Conservation (phyloP, 805 yeast genomes). For the Lipomyces yamanashiensis region DNA sequence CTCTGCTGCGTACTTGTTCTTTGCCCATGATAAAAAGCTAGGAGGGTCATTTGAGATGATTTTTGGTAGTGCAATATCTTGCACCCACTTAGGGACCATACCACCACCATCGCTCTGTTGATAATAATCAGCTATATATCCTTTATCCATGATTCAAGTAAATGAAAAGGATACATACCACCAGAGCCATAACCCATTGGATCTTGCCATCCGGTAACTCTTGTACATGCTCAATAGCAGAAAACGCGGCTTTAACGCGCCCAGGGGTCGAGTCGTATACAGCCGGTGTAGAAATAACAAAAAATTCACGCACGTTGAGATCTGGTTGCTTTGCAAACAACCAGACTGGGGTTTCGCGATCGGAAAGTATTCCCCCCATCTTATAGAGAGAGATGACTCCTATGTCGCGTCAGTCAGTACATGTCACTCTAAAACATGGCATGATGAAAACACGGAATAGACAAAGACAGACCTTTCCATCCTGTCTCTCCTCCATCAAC, state of each 20-base stretch:
- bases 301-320: slow-evolving; percentile 42
- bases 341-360: slow-evolving; percentile 15
- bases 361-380: slow-evolving; percentile 11
- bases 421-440: neutral
- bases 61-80: slow-evolving; percentile 43
- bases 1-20: slow-evolving; percentile 26
- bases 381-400: slow-evolving; percentile 12
- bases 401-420: neutral
- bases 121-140: neutral
- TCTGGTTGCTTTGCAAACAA: slow-evolving; percentile 40
- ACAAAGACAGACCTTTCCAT: slow-evolving; percentile 30
- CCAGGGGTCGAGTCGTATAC: slow-evolving; percentile 32
- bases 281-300: slow-evolving; percentile 47
- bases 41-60: slow-evolving; percentile 49
- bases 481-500: slow-evolving; percentile 35
- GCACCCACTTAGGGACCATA: slow-evolving; percentile 47
- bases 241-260: slow-evolving; percentile 43
- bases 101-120: slow-evolving; percentile 48
- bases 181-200: slow-evolving; percentile 49
- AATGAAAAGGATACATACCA: slow-evolving; percentile 33
- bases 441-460: too few species aligned
- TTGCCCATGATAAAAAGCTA: slow-evolving; percentile 43
- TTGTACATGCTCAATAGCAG: slow-evolving; percentile 46
- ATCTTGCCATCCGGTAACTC: slow-evolving; percentile 37
- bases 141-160: neutral